These are phyloP conservation scores for Mucor ambiguus DNA, from an alignment of 371 early-diverging fungal genomes.

Conservation along the genomic window DNA sequence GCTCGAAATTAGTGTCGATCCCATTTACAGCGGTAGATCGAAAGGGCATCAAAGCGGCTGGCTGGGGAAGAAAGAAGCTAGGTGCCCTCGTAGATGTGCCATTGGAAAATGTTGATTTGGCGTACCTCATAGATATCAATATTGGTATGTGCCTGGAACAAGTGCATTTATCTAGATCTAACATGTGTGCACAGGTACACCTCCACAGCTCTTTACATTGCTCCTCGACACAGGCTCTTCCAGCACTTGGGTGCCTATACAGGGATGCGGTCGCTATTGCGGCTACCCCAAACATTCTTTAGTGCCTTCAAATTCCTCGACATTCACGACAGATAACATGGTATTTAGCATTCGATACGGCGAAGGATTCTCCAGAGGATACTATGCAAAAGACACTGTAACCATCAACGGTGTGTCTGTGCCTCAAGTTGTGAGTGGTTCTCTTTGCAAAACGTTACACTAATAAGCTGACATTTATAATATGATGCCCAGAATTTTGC, in stretches of 20 bases:
- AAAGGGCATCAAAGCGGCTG: constrained; percentile 6
- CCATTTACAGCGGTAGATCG: constrained; percentile 28
- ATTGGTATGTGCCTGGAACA: constrained; percentile 28
- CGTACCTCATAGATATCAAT: constrained; percentile 43
- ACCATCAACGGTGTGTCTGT: constrained; percentile 29
- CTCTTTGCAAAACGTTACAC: not conserved
- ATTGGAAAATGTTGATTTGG: constrained; percentile 34
- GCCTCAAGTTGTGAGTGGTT: constrained; percentile 31
- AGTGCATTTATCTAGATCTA: not conserved
- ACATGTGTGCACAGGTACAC: constrained; percentile 25
- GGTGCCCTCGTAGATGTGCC: constrained; percentile 14
- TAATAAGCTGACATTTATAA: not conserved
- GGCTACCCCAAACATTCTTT: constrained; percentile 38
- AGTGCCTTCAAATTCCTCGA: constrained; percentile 24
- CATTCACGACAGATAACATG: constrained; percentile 17
- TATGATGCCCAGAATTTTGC: constrained; percentile 34
- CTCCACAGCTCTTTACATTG: constrained; percentile 46
- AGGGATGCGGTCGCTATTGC: constrained; percentile 37
- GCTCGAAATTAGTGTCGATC: constrained; percentile 17
- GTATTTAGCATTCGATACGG: constrained; percentile 45
- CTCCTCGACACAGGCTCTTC: constrained; percentile 52
- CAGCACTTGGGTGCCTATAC: constrained; percentile 46
- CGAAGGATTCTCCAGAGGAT: constrained; percentile 43
- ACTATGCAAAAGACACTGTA: constrained; percentile 43
- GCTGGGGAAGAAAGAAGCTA: not conserved